A percentile compares a stretch with the other conserved stretches of the same genome.
Evolutionary conservation across 2,329 filamentous ascomycete species (phyloP).

Genomic region (Sporothrix curviconia): DNA sequence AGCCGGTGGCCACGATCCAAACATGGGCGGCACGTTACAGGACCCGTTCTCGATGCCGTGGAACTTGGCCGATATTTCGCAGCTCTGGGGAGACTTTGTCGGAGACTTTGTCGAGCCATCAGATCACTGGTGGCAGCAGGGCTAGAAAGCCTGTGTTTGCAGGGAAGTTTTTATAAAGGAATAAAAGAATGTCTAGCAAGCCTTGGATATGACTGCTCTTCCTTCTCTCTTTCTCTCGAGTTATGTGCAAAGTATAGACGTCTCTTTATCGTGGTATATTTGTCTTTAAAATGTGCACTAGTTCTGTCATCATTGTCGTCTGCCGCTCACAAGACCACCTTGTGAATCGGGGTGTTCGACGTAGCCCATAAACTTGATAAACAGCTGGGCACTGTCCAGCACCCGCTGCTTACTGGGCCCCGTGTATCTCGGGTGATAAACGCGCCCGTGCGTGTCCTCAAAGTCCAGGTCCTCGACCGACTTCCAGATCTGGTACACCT

Average conservation of each 20-base stretch:
- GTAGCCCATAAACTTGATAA: constrained; percentile 16
- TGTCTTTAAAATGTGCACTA: not conserved
- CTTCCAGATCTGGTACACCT: constrained; percentile 62
- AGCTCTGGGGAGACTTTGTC: constrained; percentile 14
- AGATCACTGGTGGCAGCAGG: constrained; percentile 15
- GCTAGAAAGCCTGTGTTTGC: not conserved
- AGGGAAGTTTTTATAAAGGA: too few relatives aligned
- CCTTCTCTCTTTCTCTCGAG: too few relatives aligned
- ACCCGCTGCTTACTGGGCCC: constrained; percentile 15
- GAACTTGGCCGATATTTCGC: constrained; percentile 13
- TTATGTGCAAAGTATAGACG: too few relatives aligned
- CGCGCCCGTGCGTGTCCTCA: constrained; percentile 57
- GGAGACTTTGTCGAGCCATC: too few relatives aligned
- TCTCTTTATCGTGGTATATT: not conserved
- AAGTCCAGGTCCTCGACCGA: constrained; percentile 57
- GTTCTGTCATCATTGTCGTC: not conserved
- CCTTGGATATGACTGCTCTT: too few relatives aligned
- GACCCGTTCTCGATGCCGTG: constrained; percentile 14
- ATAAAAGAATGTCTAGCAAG: too few relatives aligned
- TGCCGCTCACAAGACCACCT: not conserved
- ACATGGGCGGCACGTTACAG: not conserved
- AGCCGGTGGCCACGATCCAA: not conserved
- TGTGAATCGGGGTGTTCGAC: constrained; percentile 10
- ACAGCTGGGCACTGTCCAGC: constrained; percentile 17
- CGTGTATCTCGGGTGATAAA: constrained; percentile 35